Conservation (phyloP, 768 basidiomycete species). For the Ramaria rubella region DNA sequence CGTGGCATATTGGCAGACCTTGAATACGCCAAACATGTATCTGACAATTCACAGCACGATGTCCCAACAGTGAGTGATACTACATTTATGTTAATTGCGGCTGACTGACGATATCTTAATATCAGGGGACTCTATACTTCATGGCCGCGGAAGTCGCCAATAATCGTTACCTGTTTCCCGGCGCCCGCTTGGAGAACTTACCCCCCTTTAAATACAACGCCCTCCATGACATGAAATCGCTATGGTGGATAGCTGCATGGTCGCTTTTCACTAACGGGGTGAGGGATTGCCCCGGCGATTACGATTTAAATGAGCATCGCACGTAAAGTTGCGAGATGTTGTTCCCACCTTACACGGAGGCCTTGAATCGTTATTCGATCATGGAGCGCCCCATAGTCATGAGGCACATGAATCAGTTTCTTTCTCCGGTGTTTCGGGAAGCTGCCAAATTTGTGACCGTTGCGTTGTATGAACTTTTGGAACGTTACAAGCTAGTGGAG, state of each 20-base stretch:
- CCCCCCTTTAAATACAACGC: too few relatives aligned
- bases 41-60: not conserved
- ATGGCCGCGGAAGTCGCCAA: conserved; percentile 5
- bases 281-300: not conserved
- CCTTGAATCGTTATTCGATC: not conserved
- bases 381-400: not conserved
- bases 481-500: not conserved
- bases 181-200: not conserved
- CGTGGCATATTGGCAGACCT: not conserved
- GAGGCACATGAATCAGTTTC: not conserved
- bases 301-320: not conserved
- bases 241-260: conserved; percentile 13
- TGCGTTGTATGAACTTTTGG: not conserved
- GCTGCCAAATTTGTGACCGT: not conserved
- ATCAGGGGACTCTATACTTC: conserved; percentile 5
- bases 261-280: conserved; percentile 4
- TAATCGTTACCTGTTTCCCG: not conserved
- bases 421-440: not conserved
- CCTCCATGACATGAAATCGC: too few relatives aligned
- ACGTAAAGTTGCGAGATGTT: not conserved
- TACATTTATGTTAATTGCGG: not conserved
- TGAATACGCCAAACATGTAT: not conserved
- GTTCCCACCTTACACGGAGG: not conserved
- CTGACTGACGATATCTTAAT: not conserved
- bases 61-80: not conserved